phyloP scores from a whole-genome alignment of 495 filamentous ascomycete genomes.

The Penicillium odoratum region DNA sequence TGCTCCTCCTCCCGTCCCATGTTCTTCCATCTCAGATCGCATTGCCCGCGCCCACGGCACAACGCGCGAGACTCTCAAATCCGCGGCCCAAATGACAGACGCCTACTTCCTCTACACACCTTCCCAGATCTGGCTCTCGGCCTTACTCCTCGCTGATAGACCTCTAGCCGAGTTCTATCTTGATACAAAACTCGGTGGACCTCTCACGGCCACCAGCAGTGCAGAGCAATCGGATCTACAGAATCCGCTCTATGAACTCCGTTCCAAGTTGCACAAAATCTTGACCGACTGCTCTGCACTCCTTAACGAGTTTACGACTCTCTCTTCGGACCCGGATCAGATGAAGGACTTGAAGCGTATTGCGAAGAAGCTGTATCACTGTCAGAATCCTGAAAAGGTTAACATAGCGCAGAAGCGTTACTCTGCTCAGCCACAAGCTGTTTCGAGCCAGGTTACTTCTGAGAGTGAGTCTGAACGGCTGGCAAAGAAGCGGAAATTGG shows the following conservation, averaged over 20 bases:
- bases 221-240: slow-evolving; percentile 14
- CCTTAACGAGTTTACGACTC: slow-evolving; percentile 39
- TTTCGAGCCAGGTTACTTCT: slow-evolving; percentile 25
- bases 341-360: slow-evolving; percentile 56
- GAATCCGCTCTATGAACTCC: slow-evolving; percentile 35
- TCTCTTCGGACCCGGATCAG: slow-evolving; percentile 45
- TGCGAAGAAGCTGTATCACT: slow-evolving; percentile 74
- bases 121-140: slow-evolving; percentile 85
- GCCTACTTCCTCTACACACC: slow-evolving; percentile 96
- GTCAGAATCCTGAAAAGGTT: slow-evolving; percentile 67
- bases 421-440: slow-evolving; percentile 20
- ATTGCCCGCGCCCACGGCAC: slow-evolving; percentile 67
- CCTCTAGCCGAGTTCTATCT: slow-evolving; percentile 73
- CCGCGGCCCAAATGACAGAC: slow-evolving; percentile 81
- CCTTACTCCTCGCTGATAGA: slow-evolving; percentile 71
- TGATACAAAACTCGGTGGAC: slow-evolving; percentile 61
- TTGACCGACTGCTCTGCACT: slow-evolving; percentile 42
- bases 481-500: slow-evolving; percentile 48
- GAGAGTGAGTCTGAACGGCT: slow-evolving; percentile 45
- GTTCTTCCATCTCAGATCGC: slow-evolving; percentile 40
- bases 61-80: slow-evolving; percentile 72
- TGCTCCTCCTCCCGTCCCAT: slow-evolving; percentile 25
- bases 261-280: slow-evolving; percentile 43
- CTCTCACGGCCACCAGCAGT: slow-evolving; percentile 12
- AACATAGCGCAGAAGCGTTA: slow-evolving; percentile 49